Evolutionary conservation across 2,329 filamentous ascomycete genomes (phyloP).

Genomic region (Huntiella decipiens): DNA sequence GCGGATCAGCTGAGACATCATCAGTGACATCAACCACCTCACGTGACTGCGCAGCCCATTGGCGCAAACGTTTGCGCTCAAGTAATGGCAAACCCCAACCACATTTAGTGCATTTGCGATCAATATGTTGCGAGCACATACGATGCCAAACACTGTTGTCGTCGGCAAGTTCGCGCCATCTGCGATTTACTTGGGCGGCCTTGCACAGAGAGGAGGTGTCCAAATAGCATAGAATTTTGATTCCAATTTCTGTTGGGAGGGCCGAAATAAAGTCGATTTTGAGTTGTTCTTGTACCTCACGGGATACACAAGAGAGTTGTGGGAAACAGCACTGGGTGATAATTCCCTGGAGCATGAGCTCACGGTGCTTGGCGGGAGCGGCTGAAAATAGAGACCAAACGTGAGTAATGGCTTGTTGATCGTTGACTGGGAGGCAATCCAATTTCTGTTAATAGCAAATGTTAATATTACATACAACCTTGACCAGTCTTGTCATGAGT

Average conservation of each 20-base stretch:
- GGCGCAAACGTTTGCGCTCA: slow-evolving; percentile 71
- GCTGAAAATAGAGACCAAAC: slow-evolving; percentile 97
- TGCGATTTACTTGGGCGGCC: slow-evolving; percentile 77
- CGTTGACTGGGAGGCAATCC: slow-evolving; percentile 58
- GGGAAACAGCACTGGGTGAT: slow-evolving; percentile 95
- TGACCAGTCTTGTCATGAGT: not conserved
- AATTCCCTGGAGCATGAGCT: slow-evolving; percentile 91
- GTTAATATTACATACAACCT: not conserved
- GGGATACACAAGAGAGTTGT: slow-evolving; percentile 80
- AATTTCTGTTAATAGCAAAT: slow-evolving; percentile 40
- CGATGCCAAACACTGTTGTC: slow-evolving; percentile 93
- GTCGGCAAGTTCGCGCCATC: slow-evolving; percentile 80
- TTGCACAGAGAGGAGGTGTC: slow-evolving; percentile 92
- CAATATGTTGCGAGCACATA: slow-evolving; percentile 96
- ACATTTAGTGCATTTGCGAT: slow-evolving; percentile 83
- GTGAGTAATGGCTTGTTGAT: slow-evolving; percentile 90
- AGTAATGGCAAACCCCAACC: slow-evolving; percentile 85
- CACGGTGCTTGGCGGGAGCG: slow-evolving; percentile 79
- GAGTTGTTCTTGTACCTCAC: slow-evolving; percentile 80
- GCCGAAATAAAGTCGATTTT: slow-evolving; percentile 93
- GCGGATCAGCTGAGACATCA: slow-evolving; percentile 5
- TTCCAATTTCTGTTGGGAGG: slow-evolving; percentile 73
- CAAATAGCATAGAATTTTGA: slow-evolving; percentile 81
- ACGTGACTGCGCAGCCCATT: slow-evolving; percentile 46
- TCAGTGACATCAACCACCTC: slow-evolving; percentile 4